These are phyloP conservation scores for Prototheca wickerhamii DNA, from an alignment of 163 green algal species.

Conservation along the genomic window DNA sequence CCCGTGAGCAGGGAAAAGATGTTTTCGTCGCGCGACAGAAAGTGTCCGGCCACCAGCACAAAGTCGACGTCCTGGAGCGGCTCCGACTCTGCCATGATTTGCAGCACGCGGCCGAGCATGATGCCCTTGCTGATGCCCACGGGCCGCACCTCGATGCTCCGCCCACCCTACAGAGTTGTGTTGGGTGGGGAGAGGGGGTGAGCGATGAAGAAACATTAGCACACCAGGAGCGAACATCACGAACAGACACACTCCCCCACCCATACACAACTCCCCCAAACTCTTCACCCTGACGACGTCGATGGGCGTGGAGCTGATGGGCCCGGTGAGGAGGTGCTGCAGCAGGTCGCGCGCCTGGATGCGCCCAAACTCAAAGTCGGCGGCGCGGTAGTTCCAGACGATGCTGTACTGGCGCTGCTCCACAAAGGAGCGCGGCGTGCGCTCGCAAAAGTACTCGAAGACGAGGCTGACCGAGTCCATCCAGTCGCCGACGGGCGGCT, in stretches of 20 bases:
- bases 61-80: constrained; percentile 56
- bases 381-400: constrained; percentile 98
- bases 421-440: constrained; percentile 88
- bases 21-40: constrained; percentile 84
- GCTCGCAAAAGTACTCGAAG: constrained; percentile 98
- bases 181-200: neutral
- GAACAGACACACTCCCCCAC: neutral
- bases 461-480: constrained; percentile 90
- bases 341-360: constrained; percentile 74
- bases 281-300: constrained; percentile 74
- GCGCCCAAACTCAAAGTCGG: constrained; percentile 82
- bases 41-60: constrained; percentile 72
- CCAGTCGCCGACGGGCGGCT: constrained; percentile 66
- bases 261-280: neutral
- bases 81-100: constrained; percentile 46
- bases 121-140: constrained; percentile 92
- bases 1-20: constrained; percentile 83
- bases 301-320: constrained; percentile 91
- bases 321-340: constrained; percentile 96
- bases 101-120: constrained; percentile 67
- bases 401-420: constrained; percentile 79
- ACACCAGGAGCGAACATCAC: neutral
- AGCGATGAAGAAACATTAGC: neutral
- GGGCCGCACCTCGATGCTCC: constrained; percentile 81
- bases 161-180: constrained; percentile 44